Evolutionary conservation across 2,329 filamentous ascomycete species (phyloP), one percentile per base, ranked within the genome.

Genomic region (Pseudopyrenochaeta lycopersici): DNA sequence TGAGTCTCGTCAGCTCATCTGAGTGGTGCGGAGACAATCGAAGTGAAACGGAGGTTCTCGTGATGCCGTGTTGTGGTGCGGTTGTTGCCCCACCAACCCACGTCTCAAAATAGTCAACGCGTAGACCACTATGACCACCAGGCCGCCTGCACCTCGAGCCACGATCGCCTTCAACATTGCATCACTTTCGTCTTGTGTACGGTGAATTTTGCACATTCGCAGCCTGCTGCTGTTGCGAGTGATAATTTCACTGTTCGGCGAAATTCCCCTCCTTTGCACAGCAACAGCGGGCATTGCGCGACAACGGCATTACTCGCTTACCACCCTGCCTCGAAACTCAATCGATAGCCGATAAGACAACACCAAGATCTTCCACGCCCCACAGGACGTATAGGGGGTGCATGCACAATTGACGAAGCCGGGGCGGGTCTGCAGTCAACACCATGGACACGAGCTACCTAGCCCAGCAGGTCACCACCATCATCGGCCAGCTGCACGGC

Each of bases 391-490:
- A 36, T 41, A 29, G 49, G 52, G 59, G 57, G 68, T 73, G 70
- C 70, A 75, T 74, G 72, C 66, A 59, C 68, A 49, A 56, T 60
- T 71, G 63, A 69, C 53, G 43, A 64, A 52, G 59, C 63, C 52
- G 69, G 64, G 69, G 71, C 64, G 67, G 71, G 70, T 64, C 65
- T 57, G 58, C 63, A 70, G 66, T 66, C 68, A 63, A 56, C 23
- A 27, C 23, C 58, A 96, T 97, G 88, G 93, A 97, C 79, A 92
- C 93, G 54, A 91, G 90, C 76, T 96, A 96, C 77, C 84, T 98
- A 73, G 90, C 92, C 67, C 92, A 96, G 76, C 95, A 98, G 85
- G 91, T 99, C 79, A 95, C 92, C 65, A 92, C 86, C 70, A 97
- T 97, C 73, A 92, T 98, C 74, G 87, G 87, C 76, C 92, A 97